Conservation (phyloP, 1,284 basidiomycete genomes). For the Ganoderma lucidum region DNA sequence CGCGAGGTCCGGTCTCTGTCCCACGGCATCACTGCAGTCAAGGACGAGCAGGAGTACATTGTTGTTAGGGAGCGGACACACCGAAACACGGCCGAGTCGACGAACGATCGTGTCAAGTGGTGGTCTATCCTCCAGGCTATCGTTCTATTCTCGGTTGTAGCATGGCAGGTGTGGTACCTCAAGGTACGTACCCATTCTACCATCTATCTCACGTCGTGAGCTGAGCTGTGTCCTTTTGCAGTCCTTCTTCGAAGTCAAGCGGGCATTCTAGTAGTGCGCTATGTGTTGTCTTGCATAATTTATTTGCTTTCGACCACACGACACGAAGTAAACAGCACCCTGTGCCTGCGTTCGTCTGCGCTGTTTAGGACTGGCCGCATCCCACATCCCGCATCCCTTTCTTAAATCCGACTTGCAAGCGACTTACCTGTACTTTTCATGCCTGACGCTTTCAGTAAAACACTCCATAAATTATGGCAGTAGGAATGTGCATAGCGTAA, state of each 20-base stretch:
- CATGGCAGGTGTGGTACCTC: slow-evolving; percentile 98
- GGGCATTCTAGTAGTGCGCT: slow-evolving; percentile 71
- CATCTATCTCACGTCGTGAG: neutral
- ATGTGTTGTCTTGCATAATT: slow-evolving; percentile 30
- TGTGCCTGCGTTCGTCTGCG: neutral
- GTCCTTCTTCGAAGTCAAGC: slow-evolving; percentile 96
- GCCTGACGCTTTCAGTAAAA: neutral
- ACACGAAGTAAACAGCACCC: neutral
- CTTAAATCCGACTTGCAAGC: neutral
- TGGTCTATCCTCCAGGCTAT: slow-evolving; percentile 95
- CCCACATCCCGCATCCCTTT: neutral
- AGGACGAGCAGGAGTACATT: slow-evolving; percentile 99
- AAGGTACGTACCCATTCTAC: slow-evolving; percentile 66
- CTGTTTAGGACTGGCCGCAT: neutral
- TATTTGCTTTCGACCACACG: slow-evolving; percentile 13
- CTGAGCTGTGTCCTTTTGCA: slow-evolving; percentile 35
- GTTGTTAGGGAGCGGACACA: slow-evolving; percentile 94
- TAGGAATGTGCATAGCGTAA: slow-evolving; percentile 32
- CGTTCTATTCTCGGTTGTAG: slow-evolving; percentile 90
- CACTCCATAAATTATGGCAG: slow-evolving; percentile 15
- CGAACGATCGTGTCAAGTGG: slow-evolving; percentile 98
- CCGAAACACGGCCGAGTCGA: slow-evolving; percentile 94
- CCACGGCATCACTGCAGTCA: slow-evolving; percentile 87
- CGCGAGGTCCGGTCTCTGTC: slow-evolving; percentile 93
- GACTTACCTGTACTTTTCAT: neutral